Base-by-base conservation (phyloP, 179 eudicot species). In the Carnegiea gigantea region DNA sequence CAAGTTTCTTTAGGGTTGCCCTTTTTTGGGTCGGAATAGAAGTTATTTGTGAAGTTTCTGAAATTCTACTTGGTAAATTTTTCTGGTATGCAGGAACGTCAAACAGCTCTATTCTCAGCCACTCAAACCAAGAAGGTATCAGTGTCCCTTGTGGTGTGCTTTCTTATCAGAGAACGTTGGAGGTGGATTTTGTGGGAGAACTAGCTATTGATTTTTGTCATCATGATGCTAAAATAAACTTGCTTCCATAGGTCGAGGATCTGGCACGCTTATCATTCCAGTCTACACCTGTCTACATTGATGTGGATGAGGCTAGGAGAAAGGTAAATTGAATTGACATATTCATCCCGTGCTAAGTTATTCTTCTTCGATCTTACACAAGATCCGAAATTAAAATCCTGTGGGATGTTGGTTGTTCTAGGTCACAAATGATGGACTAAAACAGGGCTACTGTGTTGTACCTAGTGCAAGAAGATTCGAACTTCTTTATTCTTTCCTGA, bases 91-190 rank as follows among this genome's bases (percentile, higher is more conserved):
- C 92, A 95, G 99, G 87, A 76, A 46, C 87, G 98, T 75, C 99
- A 95, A 85, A 92, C 98, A 83, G 98, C 95, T 82, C 91, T 95
- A 36, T 94, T 95, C 86, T 95, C 98, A 28, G 99, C 99, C 57
- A 95, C 99, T 15, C 99, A 92, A 86, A 95, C 97, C 33, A 90
- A 92, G 82, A 90, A 92, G 97, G 99, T 95, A 89, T 10, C n/a
- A 40, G 10, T 28, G 14, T 14, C 14, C 23, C 54, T 20, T 65
- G 28, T 59, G 20, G 5, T 68, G 13, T 43, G 4, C 38, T 36
- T 33, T 40, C 14, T 0, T 15, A 26, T 40, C 48, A 75, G 73
- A 54, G 73, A 60, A 20, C 14, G 24, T 9, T 20, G 20, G 20
- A 38, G 17, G 46, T 28, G 44, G 67, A 49, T 14, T 15, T 5